phyloP scores from a whole-genome alignment of 371 early-diverging fungal genomes.

The Dinochytrium kinnereticum region DNA sequence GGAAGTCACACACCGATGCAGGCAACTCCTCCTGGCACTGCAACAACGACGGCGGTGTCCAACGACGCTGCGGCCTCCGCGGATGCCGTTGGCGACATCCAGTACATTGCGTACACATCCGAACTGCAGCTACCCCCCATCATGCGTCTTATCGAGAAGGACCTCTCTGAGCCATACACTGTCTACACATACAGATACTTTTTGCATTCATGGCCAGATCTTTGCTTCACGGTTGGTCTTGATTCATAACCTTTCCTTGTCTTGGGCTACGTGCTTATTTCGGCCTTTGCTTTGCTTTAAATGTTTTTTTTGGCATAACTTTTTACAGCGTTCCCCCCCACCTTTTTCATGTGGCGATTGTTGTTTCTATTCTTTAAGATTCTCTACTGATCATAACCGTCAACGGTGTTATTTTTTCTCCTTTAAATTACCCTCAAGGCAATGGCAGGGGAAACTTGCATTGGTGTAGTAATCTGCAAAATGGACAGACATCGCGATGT shows the following conservation, averaged over 20 bases:
- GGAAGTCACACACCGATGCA: neutral
- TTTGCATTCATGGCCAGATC: slow-evolving; percentile 81
- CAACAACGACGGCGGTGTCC: neutral
- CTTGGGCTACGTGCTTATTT: too few relatives aligned
- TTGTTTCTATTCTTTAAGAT: neutral
- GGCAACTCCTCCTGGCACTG: neutral
- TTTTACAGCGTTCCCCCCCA: neutral
- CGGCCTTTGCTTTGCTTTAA: too few relatives aligned
- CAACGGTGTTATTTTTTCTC: too few relatives aligned
- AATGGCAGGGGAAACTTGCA: slow-evolving; percentile 55
- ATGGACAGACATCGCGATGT: slow-evolving; percentile 73
- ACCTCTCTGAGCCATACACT: slow-evolving; percentile 95
- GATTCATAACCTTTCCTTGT: too few relatives aligned
- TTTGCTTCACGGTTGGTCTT: slow-evolving; percentile 82
- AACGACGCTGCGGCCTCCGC: neutral
- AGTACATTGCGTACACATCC: slow-evolving; percentile 28
- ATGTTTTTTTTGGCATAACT: too few relatives aligned
- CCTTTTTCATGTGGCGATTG: neutral
- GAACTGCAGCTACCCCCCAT: slow-evolving; percentile 56
- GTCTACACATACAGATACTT: slow-evolving; percentile 98
- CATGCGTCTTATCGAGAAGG: slow-evolving; percentile 81
- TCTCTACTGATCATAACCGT: neutral
- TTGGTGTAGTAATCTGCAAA: slow-evolving; percentile 91
- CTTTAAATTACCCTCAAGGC: too few relatives aligned
- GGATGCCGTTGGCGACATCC: neutral